Evolutionary conservation across 768 basidiomycete genomes (phyloP), one percentile per base, ranked within the genome.

Genomic region (Mycena vitilis): DNA sequence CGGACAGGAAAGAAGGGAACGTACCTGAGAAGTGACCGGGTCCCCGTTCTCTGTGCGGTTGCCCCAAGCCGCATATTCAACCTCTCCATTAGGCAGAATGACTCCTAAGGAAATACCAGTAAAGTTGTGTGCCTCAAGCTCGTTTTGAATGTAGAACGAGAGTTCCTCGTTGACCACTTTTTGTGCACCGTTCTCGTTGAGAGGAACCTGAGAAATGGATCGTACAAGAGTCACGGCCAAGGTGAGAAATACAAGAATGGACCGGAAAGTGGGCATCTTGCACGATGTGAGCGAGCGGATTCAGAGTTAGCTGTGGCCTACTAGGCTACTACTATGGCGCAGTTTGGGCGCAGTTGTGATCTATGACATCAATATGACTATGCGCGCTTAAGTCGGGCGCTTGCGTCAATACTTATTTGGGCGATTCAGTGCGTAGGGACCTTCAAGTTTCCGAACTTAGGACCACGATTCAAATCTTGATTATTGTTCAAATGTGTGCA

Each of bases 61-160:
- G 9, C 82, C 83, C 78, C 78, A 83, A 1, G 75, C 53, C n/a
- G 67, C 77, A 44, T 73, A 78, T 60, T 82, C 79, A 13, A 75
- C 62, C 25, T 65, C 51, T 7, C 77, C 78, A 34, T 76, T 40
- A 38, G 71, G 73, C 12, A 66, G 64, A 10, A 79, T 62, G 49
- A 82, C 55, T 4, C 73, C 76, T 25, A 81, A 42, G 2, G 80
- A 77, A 18, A 81, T 61, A 2, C 81, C 80, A 7, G 73, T 73
- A 45, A 80, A 68, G 45, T 77, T 78, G 58, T 70, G 15, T 10
- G 51, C 58, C 4, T 60, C 6, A 1, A 69, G 23, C 11, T 34
- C 18, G 42, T 23, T 20, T 36, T 64, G 61, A 4, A 69, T 64
- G 36, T 37, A 60, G 40, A 56, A 63, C 18, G 62, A 69, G n/a